phyloP scores from a whole-genome alignment of 2,329 filamentous ascomycete genomes.

The Rugonectria rugulosa region DNA sequence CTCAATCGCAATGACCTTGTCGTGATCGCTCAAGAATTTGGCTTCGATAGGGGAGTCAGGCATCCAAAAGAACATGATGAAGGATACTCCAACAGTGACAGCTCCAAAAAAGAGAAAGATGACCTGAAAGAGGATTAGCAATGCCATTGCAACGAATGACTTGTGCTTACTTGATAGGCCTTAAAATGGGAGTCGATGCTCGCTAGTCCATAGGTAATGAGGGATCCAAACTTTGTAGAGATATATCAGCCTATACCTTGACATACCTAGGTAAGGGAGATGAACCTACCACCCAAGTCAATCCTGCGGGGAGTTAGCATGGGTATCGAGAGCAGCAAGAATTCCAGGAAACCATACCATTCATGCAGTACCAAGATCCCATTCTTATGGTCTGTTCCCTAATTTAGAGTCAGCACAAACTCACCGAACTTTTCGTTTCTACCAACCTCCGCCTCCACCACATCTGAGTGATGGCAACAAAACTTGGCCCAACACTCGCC shows the following conservation, averaged over 20 bases:
- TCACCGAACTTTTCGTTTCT: not conserved
- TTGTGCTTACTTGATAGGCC: conserved; percentile 55
- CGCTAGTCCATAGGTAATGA: conserved; percentile 65
- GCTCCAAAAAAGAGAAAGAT: conserved; percentile 64
- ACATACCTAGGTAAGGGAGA: not conserved
- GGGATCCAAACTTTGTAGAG: conserved; percentile 53
- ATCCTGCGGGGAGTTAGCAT: conserved; percentile 33
- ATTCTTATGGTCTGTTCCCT: conserved; percentile 65
- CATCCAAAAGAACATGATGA: conserved; percentile 56
- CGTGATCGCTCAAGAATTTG: conserved; percentile 58
- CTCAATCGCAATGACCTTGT: conserved; percentile 62
- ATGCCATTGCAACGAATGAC: not conserved
- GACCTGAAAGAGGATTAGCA: conserved; percentile 39
- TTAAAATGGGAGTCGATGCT: conserved; percentile 57
- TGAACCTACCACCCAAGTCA: conserved; percentile 58
- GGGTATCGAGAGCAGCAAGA: not conserved
- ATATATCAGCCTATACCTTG: not conserved
- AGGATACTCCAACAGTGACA: conserved; percentile 56
- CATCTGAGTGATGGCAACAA: conserved; percentile 66
- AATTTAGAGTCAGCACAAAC: conserved; percentile 11
- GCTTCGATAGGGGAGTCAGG: conserved; percentile 59
- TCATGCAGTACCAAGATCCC: conserved; percentile 68
- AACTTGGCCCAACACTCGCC: conserved; percentile 55
- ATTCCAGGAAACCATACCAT: conserved; percentile 42
- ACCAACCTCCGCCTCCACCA: conserved; percentile 63